These are phyloP conservation scores for Malassezia furfur DNA, from an alignment of 1,284 basidiomycete species.

Conservation along the genomic window DNA sequence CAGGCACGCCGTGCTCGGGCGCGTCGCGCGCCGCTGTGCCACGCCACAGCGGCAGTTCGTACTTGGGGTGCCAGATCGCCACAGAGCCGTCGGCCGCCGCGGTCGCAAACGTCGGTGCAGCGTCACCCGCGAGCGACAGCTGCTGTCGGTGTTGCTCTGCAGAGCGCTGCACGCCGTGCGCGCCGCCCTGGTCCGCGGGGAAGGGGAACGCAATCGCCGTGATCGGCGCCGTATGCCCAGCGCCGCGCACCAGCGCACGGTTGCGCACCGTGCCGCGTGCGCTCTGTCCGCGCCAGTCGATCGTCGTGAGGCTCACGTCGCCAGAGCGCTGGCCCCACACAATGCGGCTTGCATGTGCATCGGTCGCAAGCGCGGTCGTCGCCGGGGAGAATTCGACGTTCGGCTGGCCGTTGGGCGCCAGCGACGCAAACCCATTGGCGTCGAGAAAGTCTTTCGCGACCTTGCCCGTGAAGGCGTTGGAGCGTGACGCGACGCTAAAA, in stretches of 20 bases:
- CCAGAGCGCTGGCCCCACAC: conserved; percentile 69
- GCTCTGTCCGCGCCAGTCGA: conserved; percentile 37
- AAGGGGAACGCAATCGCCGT: conserved; percentile 32
- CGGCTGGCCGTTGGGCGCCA: conserved; percentile 63
- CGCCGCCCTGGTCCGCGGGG: conserved; percentile 30
- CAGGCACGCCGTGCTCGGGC: conserved; percentile 1
- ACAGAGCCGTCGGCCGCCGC: conserved; percentile 42
- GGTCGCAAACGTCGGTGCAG: conserved; percentile 33
- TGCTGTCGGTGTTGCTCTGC: conserved; percentile 33
- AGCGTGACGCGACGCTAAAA: conserved; percentile 67
- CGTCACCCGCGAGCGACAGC: conserved; percentile 30
- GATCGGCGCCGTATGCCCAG: conserved; percentile 28
- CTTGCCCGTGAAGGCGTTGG: conserved; percentile 59
- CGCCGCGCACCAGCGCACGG: conserved; percentile 25
- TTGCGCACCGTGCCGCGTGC: conserved; percentile 34
- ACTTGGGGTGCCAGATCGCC: conserved; percentile 31
- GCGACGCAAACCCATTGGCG: conserved; percentile 56
- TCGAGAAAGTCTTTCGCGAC: conserved; percentile 65
- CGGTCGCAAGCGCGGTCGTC: conserved; percentile 54
- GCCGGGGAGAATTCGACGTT: conserved; percentile 67
- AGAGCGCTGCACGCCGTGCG: conserved; percentile 30
- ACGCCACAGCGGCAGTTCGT: conserved; percentile 31
- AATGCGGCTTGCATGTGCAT: conserved; percentile 61
- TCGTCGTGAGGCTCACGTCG: conserved; percentile 58
- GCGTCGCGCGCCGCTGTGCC: conserved; percentile 11